Evolutionary conservation across 2,329 filamentous ascomycete species (phyloP), one percentile per base, ranked within the genome.

Genomic region (Penicillium sp.): DNA sequence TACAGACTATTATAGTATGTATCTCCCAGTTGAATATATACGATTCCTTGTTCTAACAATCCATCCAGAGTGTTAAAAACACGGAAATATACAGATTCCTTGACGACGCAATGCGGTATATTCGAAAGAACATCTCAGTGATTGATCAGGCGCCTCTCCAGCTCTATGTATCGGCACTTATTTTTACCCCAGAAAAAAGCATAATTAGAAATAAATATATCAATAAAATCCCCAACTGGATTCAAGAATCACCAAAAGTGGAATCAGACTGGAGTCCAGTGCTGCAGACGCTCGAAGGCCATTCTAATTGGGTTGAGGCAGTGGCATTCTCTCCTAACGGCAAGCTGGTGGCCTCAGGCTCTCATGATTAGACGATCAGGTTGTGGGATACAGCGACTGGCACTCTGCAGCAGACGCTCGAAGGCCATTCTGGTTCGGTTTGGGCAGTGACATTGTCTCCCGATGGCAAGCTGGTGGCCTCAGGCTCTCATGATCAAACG

Each of bases 211-310:
- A n/a, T 22, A 20, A 41, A n/a, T 45, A 45, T 45, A 12, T 14
- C 15, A 23, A n/a, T 22, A 20, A 40, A 49, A 27, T 37, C 6
- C 14, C 45, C 33, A 29, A 26, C 33, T 7, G 14, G 22, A 44
- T 45, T 20, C 29, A 47, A 15, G 11, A 2, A 29, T 20, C 42
- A 51, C 42, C 40, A 48, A 8, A 11, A 20, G 42, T 26, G 14
- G 31, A n/a, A 14, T 42, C 51, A 15, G 23, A 14, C 15, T 67
- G 63, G 67, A 54, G 57, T 42, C 14, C 55, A 26, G 31, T 56
- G 26, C 56, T 65, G 27, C 59, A 64, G 42, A 64, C 40, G 11
- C 54, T 66, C n/a, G 46, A 60, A 25, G 59, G 67, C 18, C 62
- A 69, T 53, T 35, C 25, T 4, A n/a, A 44, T 26, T 37, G 12